Percentiles rank a stretch among this genome's conserved stretches.
Conservation (phyloP, 2,329 filamentous ascomycete genomes). For the Paecilomyces niveus region DNA sequence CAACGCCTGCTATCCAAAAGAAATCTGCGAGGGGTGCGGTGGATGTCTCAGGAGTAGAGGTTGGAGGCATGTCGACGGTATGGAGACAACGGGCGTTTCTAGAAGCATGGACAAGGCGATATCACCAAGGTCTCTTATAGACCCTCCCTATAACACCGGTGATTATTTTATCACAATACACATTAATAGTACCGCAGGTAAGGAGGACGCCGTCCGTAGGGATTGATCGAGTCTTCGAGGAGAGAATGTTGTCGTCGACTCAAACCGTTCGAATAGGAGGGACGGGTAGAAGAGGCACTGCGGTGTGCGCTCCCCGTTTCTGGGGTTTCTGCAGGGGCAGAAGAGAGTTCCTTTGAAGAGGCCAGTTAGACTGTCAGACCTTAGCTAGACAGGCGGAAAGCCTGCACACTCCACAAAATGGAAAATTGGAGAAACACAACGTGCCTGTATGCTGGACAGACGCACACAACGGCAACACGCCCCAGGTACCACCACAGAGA, state of each 20-base stretch:
- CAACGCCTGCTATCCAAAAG: slow-evolving; percentile 55
- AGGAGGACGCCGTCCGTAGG: background rate
- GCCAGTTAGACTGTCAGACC: background rate
- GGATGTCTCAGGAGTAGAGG: slow-evolving; percentile 31
- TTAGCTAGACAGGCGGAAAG: background rate
- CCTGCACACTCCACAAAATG: background rate
- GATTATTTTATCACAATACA: background rate
- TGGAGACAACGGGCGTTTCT: slow-evolving; percentile 10
- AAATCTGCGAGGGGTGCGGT: slow-evolving; percentile 56
- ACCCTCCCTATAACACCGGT: background rate
- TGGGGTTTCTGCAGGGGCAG: background rate
- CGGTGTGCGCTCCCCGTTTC: background rate
- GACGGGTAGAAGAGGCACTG: background rate
- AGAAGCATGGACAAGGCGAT: slow-evolving; percentile 11
- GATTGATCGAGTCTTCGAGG: background rate
- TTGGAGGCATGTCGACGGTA: slow-evolving; percentile 24
- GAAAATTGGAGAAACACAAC: background rate
- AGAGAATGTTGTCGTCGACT: background rate
- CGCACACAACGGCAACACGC: background rate
- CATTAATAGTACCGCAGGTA: background rate
- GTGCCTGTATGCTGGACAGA: background rate
- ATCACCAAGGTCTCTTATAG: slow-evolving; percentile 3
- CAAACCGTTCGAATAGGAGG: background rate
- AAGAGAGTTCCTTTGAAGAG: background rate
- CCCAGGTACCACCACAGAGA: background rate